A percentile compares a stretch with the other conserved stretches of the same genome.
Conservation (phyloP, 768 basidiomycete genomes). For the Trametes cubensis region DNA sequence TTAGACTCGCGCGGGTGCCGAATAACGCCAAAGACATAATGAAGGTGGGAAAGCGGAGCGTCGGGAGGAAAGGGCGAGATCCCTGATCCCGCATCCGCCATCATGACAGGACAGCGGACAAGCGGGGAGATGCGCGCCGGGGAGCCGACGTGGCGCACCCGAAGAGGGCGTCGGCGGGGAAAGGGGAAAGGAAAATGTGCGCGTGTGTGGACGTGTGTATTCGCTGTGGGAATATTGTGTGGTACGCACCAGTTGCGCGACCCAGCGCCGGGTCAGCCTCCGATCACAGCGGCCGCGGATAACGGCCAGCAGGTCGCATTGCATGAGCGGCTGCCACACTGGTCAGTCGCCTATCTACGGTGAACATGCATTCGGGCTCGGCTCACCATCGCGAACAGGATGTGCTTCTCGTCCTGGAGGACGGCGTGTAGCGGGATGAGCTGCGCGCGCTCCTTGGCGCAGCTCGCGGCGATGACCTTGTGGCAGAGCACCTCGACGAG, state of each 20-base stretch:
- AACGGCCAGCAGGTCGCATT: slow-evolving; percentile 23
- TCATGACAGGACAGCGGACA: too few species aligned
- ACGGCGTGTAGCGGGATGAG: slow-evolving; percentile 33
- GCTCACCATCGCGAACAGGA: slow-evolving; percentile 34
- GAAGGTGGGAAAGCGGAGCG: slow-evolving; percentile 11
- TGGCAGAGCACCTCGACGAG: slow-evolving; percentile 29
- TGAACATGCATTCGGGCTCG: neutral
- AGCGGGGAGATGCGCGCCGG: too few species aligned
- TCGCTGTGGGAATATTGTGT: too few species aligned
- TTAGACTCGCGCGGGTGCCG: neutral
- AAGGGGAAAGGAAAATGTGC: neutral
- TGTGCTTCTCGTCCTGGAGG: slow-evolving; percentile 27
- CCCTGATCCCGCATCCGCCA: too few species aligned
- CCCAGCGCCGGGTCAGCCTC: slow-evolving; percentile 27
- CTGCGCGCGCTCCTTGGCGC: slow-evolving; percentile 23
- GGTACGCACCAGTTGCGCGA: slow-evolving; percentile 32
- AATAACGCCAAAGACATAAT: slow-evolving; percentile 5
- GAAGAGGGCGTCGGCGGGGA: neutral
- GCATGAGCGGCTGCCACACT: slow-evolving; percentile 23
- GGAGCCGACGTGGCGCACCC: too few species aligned
- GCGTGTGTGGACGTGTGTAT: too few species aligned
- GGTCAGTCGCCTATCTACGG: neutral
- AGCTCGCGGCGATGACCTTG: slow-evolving; percentile 27
- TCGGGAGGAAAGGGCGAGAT: too few species aligned
- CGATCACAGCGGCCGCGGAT: slow-evolving; percentile 15